These are phyloP conservation scores for Phytophthora pluvialis DNA, from an alignment of 352 stramenopile genomes.

Conservation along the genomic window DNA sequence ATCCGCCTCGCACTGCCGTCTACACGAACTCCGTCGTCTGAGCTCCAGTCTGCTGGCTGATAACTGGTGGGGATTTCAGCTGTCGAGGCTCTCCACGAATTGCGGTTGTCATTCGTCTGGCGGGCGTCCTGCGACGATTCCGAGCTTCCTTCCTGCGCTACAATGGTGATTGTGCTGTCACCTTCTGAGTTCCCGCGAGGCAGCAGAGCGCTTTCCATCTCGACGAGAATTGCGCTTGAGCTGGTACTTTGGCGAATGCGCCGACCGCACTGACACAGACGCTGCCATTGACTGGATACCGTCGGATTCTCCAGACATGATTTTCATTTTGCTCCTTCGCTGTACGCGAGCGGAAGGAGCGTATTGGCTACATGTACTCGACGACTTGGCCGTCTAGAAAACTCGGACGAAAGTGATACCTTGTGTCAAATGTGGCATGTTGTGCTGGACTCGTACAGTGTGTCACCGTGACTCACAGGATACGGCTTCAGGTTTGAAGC, in stretches of 20 bases:
- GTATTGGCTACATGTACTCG: neutral
- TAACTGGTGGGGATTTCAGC: slow-evolving; percentile 22
- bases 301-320: slow-evolving; percentile 6
- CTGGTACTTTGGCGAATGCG: slow-evolving; percentile 23
- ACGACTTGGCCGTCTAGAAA: too few species aligned
- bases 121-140: neutral
- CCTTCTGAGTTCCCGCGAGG: slow-evolving; percentile 8
- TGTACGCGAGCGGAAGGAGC: slow-evolving; percentile 6
- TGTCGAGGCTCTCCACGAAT: slow-evolving; percentile 8
- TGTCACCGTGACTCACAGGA: too few species aligned
- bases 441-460: too few species aligned
- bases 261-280: neutral
- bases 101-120: neutral
- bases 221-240: slow-evolving; percentile 9
- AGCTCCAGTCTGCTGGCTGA: slow-evolving; percentile 27
- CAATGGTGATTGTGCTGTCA: slow-evolving; percentile 24
- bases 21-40: slow-evolving; percentile 26
- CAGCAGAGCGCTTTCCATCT: slow-evolving; percentile 19
- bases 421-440: too few species aligned
- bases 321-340: slow-evolving; percentile 29
- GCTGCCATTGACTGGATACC: slow-evolving; percentile 21
- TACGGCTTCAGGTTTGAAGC: too few species aligned
- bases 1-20: slow-evolving; percentile 37
- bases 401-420: too few species aligned
- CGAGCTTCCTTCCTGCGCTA: slow-evolving; percentile 12